These are phyloP conservation scores for Ganoderma leucocontextum DNA, from an alignment of 1,284 basidiomycete genomes.

Conservation along the genomic window DNA sequence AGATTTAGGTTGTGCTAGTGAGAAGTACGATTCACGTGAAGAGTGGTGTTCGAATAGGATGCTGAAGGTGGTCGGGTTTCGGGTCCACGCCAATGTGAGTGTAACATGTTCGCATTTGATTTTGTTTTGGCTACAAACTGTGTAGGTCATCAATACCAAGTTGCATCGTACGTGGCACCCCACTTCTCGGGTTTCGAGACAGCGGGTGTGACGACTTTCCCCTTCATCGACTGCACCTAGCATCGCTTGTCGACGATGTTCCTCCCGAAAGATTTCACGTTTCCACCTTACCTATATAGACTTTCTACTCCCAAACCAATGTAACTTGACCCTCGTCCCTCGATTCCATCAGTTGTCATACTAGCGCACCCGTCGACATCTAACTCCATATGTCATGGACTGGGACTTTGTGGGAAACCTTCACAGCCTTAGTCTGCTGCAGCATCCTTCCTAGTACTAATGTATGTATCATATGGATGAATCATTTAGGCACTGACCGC, in stretches of 20 bases:
- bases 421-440: neutral
- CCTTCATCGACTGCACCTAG: neutral
- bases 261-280: neutral
- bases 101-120: too few relatives aligned
- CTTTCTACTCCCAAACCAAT: neutral
- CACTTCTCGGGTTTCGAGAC: too few relatives aligned
- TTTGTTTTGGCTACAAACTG: too few relatives aligned
- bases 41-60: neutral
- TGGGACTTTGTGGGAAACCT: neutral
- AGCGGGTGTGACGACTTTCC: neutral
- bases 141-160: too few relatives aligned
- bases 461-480: neutral
- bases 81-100: too few relatives aligned
- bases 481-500: neutral
- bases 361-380: neutral
- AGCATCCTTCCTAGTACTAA: neutral
- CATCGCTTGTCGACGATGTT: neutral
- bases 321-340: neutral
- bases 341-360: neutral
- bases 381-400: slow-evolving; percentile 1
- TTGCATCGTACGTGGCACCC: too few relatives aligned
- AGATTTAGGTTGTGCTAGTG: neutral
- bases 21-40: neutral
- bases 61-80: too few relatives aligned
- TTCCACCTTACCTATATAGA: neutral